Evolutionary conservation across 148 eudicot species (phyloP).

Genomic region (Euryodendron excelsum): DNA sequence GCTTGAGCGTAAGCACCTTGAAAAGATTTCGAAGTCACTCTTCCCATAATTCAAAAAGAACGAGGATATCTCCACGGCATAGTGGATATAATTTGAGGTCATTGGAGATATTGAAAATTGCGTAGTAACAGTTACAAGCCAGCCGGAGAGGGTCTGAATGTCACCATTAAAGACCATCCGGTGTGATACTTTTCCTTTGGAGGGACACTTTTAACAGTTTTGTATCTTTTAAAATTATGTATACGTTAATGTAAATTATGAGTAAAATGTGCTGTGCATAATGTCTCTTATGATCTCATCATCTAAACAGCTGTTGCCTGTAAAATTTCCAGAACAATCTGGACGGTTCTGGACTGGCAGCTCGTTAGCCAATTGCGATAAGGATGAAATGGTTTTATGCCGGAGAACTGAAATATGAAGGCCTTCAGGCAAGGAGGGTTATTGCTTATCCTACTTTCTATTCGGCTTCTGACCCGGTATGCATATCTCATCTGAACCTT

Average conservation of each 20-base stretch:
- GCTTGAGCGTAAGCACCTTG: conserved; percentile 1
- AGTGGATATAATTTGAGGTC: conserved; percentile 1
- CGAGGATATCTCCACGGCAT: neutral
- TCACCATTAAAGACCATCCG: neutral
- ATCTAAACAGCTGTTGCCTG: too few species aligned
- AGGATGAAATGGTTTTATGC: too few species aligned
- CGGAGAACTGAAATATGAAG: too few species aligned
- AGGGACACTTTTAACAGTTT: neutral
- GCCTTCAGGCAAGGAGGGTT: too few species aligned
- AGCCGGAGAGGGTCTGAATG: neutral
- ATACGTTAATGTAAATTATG: conserved; percentile 7
- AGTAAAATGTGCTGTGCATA: neutral
- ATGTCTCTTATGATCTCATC: neutral
- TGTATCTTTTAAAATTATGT: neutral
- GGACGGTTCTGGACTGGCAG: too few species aligned
- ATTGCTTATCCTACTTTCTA: too few species aligned
- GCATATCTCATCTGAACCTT: too few species aligned
- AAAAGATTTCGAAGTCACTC: neutral
- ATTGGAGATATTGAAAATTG: neutral
- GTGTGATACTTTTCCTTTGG: neutral
- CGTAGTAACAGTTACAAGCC: neutral
- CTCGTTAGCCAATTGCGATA: too few species aligned
- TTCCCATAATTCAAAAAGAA: neutral
- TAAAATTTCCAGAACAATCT: too few species aligned
- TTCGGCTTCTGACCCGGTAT: too few species aligned